phyloP scores from a whole-genome alignment of 2,329 filamentous ascomycete genomes.

The Neocucurbitaria cava region DNA sequence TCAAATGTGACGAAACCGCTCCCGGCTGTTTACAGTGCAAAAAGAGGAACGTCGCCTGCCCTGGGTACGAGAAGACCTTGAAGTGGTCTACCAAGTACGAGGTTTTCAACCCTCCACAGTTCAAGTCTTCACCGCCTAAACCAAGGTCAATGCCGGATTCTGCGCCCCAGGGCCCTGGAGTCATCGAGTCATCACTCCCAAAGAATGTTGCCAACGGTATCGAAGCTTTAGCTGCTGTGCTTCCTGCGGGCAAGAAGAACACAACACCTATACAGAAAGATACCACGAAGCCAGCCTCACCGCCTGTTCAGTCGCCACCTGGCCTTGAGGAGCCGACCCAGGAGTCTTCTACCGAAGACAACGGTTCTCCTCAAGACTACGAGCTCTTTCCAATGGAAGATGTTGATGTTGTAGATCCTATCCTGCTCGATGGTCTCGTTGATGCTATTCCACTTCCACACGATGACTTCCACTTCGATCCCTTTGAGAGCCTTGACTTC shows the following conservation, averaged over 20 bases:
- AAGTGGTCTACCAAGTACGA: constrained; percentile 60
- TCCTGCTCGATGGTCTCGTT: constrained; percentile 33
- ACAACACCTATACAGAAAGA: constrained; percentile 14
- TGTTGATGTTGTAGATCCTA: constrained; percentile 29
- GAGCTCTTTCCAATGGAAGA: constrained; percentile 37
- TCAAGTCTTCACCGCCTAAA: constrained; percentile 28
- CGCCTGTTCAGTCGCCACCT: constrained; percentile 25
- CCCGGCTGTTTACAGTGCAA: constrained; percentile 54
- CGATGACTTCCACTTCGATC: constrained; percentile 34
- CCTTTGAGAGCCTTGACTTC: constrained; percentile 38
- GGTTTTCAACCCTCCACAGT: constrained; percentile 47
- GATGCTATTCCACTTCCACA: constrained; percentile 28
- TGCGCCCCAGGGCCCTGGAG: constrained; percentile 11
- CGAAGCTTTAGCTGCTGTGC: constrained; percentile 46
- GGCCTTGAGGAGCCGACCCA: constrained; percentile 27
- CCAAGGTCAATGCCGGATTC: constrained; percentile 12
- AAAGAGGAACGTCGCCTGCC: constrained; percentile 52
- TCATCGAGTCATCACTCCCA: constrained; percentile 25
- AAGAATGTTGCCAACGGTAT: constrained; percentile 43
- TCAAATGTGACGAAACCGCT: constrained; percentile 55
- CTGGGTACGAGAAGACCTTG: constrained; percentile 56
- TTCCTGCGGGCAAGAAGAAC: constrained; percentile 39
- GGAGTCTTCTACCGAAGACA: constrained; percentile 36
- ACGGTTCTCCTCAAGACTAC: constrained; percentile 29
- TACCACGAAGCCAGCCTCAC: constrained; percentile 23